Evolutionary conservation across 2,329 filamentous ascomycete species (phyloP), one percentile per base, ranked within the genome.

Genomic region (Blastomyces parvus): DNA sequence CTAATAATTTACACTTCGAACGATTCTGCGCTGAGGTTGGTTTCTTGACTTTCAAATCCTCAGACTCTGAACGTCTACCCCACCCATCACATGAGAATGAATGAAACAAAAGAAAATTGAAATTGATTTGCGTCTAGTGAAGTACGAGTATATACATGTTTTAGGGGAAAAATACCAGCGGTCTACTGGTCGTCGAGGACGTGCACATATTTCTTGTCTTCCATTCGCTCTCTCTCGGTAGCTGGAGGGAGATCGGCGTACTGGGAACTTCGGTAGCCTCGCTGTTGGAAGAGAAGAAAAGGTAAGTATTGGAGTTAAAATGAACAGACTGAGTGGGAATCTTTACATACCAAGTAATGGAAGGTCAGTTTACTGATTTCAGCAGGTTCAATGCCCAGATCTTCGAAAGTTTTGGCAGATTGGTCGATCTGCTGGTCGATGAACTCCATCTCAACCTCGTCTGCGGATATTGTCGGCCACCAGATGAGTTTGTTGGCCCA

Each of bases 201-300:
- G 77, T 99, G 94, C 76, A 97, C 81, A 77, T 96, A 99, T 83
- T 97, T 94, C 84, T 88, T 94, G 79, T 97, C 92, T 77, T 97
- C 92, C 71, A 85, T 84, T 84, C 87, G 94, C 83, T 99, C 94
- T 77, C 88, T 89, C 80, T 97, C 93, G 42, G 93, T 97, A 72
- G 93, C 88, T 59, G 94, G 93, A 60, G 94, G 94, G 69, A 97
- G 83, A 74, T 99, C 93, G 78, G 95, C 96, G 84, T 88, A 94
- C 71, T 87, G 85, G 64, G 88, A 85, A 78, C 89, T 93, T 74
- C 94, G 88, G 83, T 90, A 97, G 76, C 87, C 88, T 89, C 95
- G 89, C 90, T 93, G 70, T 68, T 69, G 53, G 2, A 33, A 50
- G 42, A 44, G 62, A 59, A 38, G 56, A 27, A 64, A 64, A 56